Base-by-base conservation (phyloP, 805 yeast genomes). In the Candida insectalens region DNA sequence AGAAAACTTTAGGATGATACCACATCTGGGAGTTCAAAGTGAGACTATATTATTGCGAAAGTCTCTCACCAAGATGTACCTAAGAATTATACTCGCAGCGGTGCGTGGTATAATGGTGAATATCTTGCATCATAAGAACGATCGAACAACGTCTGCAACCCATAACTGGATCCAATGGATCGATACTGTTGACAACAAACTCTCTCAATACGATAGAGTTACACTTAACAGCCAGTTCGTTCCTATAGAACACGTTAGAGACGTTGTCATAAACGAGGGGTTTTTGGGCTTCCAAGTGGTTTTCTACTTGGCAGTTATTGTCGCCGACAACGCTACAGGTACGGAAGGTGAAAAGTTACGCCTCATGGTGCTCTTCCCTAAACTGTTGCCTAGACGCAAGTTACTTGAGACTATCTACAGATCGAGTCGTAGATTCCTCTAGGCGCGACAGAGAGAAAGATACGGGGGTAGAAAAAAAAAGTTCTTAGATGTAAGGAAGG, bases 201-300 rank as follows among this genome's bases (percentile, higher is more conserved):
- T 21, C 23, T 7, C 23, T 12, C 10, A 7, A 12, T 21, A 12
- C 26, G 18, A 20, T 16, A 18, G 34, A 10, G 18, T 36, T 10
- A 30, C 39, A 5, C 17, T 43, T 8, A 39, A 40, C 30, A 45
- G 44, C 33, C 47, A 57, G 19, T 79, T 83, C 49, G 65, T 79
- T 8, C 79, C 87, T 0, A 55, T 64, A 25, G 69, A 67, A 30
- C 61, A 62, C 29, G 65, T 83, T 33, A 65, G 70, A 4, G 89
- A 82, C 50, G 52, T 83, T 8, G 70, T 80, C 0, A 75, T 83
- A 18, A 81, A 81, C 49, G 94, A 83, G 52, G 88, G 83, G 0
- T 82, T 83, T 49, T 64, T 64, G 35, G 79, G 79, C 5, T 69
- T 74, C 40, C 77, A 76, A 40, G 84, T 81, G 7, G 60, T 77